These are phyloP conservation scores for Apocynum venetum DNA, from an alignment of 257 asterid genomes.

Conservation along the genomic window DNA sequence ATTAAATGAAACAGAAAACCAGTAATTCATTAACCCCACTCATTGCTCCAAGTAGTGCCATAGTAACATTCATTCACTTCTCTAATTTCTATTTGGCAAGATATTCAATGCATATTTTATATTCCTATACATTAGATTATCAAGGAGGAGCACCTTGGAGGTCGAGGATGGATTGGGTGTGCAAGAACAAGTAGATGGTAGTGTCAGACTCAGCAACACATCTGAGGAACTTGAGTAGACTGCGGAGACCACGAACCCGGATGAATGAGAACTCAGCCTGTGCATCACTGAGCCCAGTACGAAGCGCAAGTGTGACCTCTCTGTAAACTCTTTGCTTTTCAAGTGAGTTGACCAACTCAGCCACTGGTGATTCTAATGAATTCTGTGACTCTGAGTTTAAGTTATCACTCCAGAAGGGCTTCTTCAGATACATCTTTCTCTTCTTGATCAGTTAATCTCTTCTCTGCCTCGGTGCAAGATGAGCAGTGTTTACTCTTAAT, in stretches of 20 bases:
- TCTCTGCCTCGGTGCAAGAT: not conserved
- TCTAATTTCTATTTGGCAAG: not conserved
- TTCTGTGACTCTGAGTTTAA: constrained; percentile 34
- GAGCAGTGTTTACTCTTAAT: not conserved
- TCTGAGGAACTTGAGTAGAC: constrained; percentile 82
- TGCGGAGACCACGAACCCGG: constrained; percentile 73
- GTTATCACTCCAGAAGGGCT: constrained; percentile 79
- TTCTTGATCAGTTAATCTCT: not conserved
- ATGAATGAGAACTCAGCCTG: constrained; percentile 93
- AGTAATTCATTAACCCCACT: not conserved
- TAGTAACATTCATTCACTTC: not conserved
- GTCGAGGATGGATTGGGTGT: constrained; percentile 69
- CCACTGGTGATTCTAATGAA: constrained; percentile 53
- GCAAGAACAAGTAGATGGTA: constrained; percentile 64
- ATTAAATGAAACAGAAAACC: not conserved
- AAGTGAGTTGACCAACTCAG: constrained; percentile 73
- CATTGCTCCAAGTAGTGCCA: not conserved
- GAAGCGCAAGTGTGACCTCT: constrained; percentile 89
- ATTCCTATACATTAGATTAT: not conserved
- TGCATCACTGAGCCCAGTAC: constrained; percentile 75
- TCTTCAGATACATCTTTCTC: constrained; percentile 60
- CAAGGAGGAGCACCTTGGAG: constrained; percentile 59
- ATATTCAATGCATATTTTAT: not conserved
- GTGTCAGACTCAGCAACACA: constrained; percentile 74
- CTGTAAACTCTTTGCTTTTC: constrained; percentile 72